Evolutionary conservation across 2,329 filamentous ascomycete genomes (phyloP), one percentile per base, ranked within the genome.

Genomic region (Microdochium bolleyi): DNA sequence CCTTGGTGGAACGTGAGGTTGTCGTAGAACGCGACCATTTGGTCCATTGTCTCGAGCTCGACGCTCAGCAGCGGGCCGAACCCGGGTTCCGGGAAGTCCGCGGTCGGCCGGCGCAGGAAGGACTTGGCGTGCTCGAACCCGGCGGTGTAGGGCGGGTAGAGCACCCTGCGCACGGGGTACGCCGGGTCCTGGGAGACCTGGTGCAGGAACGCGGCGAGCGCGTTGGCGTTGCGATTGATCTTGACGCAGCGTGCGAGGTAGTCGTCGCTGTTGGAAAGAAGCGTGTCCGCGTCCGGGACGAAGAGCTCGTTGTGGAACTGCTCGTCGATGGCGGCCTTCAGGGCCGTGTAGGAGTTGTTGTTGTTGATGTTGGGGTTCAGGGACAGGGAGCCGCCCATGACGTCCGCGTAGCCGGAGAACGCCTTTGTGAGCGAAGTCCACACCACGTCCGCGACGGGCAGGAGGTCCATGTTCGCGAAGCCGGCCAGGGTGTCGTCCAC

Each of bases 31-130:
- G 71, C 70, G 2, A 55, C 61, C 0, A 76, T 70, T 0, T 65
- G 54, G 3, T 67, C 67, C 0, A 73, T 54, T n/a, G 59, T 67
- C 11, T 67, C 64, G 49, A 84, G 76, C 48, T 81, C 75, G 25
- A 83, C 64, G 9, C 66, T 75, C 14, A 83, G 61, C 1, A 83
- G 72, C 57, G 76, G 81, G 2, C 80, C 80, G 58, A 80, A 79
- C 0, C 79, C 79, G 0, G 78, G 76, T 1, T 61, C 58, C 4
- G 66, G 70, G 52, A 81, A 73, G 1, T 79, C 77, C 0, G 64
- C 46, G 0, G 76, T 69, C 55, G 66, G 51, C 3, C 53, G 64
- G 2, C 73, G 67, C 58, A 70, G 60, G 56, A 71, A 63, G 3
- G 52, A 27, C 52, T 27, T 5, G 10, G 60, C 56, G 49, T 60